Evolutionary conservation across 371 early-diverging fungal species (phyloP).

Genomic region (Furculomyces boomerangus): DNA sequence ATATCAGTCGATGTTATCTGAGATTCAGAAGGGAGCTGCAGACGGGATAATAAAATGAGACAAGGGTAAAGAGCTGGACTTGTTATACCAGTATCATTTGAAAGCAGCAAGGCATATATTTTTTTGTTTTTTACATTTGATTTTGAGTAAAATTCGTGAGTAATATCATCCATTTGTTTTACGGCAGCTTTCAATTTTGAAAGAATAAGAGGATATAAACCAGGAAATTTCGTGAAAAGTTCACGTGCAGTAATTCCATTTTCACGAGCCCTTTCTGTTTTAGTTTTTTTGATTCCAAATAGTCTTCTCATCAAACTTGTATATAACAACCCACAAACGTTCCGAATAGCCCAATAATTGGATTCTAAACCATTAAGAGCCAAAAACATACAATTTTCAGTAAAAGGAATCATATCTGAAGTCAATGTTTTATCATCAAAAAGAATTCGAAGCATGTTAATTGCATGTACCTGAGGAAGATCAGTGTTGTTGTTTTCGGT

Average conservation of each 20-base stretch:
- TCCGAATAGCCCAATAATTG: constrained; percentile 78
- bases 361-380: constrained; percentile 68
- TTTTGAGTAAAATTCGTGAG: not conserved
- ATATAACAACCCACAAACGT: constrained; percentile 85
- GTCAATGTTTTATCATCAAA: constrained; percentile 65
- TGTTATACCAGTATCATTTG: not conserved
- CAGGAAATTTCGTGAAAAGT: constrained; percentile 73
- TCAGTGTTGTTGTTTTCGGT: constrained; percentile 16
- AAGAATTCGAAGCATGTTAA: constrained; percentile 66
- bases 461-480: constrained; percentile 72
- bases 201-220: constrained; percentile 54
- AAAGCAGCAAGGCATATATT: not conserved
- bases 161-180: constrained; percentile 9
- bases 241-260: constrained; percentile 75
- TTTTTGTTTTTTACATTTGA: not conserved
- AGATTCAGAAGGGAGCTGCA: not conserved
- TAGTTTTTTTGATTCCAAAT: constrained; percentile 60
- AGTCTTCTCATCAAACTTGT: constrained; percentile 63
- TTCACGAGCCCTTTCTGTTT: constrained; percentile 45
- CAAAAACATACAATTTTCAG: constrained; percentile 53
- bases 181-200: constrained; percentile 47
- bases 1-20: not conserved
- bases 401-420: constrained; percentile 45
- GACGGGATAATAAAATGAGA: not conserved
- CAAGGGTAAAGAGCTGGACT: not conserved